Percentiles rank a stretch among this genome's conserved stretches.
These are phyloP conservation scores for Vitis cinerea DNA, from an alignment of 164 flowering plant species.

Conservation along the genomic window DNA sequence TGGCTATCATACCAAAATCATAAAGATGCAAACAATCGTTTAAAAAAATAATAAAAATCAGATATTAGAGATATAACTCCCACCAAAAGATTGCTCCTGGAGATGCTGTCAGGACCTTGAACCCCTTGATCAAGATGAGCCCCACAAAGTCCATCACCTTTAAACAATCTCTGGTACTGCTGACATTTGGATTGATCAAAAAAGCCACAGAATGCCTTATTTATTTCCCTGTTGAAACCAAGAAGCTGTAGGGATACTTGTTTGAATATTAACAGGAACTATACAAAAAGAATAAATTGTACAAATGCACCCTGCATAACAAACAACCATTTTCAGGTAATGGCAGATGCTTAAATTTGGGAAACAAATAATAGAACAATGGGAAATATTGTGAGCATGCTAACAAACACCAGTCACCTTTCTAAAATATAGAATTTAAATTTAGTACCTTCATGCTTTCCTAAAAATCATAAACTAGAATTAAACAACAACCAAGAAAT, in stretches of 20 bases:
- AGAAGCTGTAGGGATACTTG: not conserved
- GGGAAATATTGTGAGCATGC: no score
- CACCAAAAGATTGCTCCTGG: constrained; percentile 18
- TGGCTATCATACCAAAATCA: no score
- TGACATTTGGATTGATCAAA: constrained; percentile 43
- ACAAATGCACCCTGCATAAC: not conserved
- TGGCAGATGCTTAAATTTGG: no score
- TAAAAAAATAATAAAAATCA: no score
- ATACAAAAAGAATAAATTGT: not conserved
- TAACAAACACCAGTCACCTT: no score
- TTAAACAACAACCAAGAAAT: no score
- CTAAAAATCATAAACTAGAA: no score
- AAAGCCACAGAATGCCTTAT: constrained; percentile 95
- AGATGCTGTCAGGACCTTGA: constrained; percentile 4
- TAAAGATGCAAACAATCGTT: no score
- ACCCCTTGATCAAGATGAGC: constrained; percentile 15
- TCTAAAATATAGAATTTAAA: no score
- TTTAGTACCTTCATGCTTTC: no score
- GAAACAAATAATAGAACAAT: no score
- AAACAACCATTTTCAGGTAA: no score
- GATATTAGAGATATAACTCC: not conserved
- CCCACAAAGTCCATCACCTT: constrained; percentile 19
- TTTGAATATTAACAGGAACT: not conserved
- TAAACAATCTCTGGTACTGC: constrained; percentile 23
- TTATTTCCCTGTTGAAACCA: constrained; percentile 60